phyloP scores from a whole-genome alignment of 2,329 filamentous ascomycete species.

The Penicillium expansum region DNA sequence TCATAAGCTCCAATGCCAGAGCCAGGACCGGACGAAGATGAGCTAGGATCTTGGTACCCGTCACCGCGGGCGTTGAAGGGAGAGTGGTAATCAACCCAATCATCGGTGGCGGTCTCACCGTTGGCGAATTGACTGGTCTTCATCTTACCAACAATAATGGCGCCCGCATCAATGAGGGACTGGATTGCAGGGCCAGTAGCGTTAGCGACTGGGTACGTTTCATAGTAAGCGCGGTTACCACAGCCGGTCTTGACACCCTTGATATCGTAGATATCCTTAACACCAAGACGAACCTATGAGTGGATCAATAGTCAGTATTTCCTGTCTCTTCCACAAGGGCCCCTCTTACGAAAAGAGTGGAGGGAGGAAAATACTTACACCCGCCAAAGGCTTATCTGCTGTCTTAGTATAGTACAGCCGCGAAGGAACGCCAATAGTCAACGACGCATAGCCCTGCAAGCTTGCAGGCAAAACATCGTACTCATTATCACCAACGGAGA shows the following conservation, averaged over 20 bases:
- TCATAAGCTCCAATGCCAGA: constrained; percentile 34
- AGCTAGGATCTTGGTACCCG: constrained; percentile 34
- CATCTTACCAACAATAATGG: constrained; percentile 42
- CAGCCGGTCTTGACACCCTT: constrained; percentile 56
- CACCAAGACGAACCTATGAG: constrained; percentile 40
- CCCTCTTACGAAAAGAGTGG: not conserved
- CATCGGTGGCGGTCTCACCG: constrained; percentile 25
- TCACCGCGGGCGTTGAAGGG: constrained; percentile 42
- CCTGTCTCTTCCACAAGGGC: not conserved
- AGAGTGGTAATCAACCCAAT: constrained; percentile 38
- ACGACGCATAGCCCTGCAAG: not conserved
- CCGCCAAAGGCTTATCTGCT: constrained; percentile 50
- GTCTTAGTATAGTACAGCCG: constrained; percentile 56
- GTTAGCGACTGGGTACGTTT: constrained; percentile 49
- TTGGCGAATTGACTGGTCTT: constrained; percentile 36
- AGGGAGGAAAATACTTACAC: constrained; percentile 25
- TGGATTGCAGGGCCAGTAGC: constrained; percentile 52
- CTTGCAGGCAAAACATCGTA: not conserved
- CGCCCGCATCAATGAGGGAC: constrained; percentile 59
- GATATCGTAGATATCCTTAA: constrained; percentile 63
- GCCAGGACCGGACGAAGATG: constrained; percentile 26
- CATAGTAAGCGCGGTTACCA: constrained; percentile 59
- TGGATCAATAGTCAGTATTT: not conserved
- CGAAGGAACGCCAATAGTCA: constrained; percentile 53
- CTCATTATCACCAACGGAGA: not conserved